Evolutionary conservation across 2,329 filamentous ascomycete species (phyloP).

Genomic region (Pseudogymnoascus sp.): DNA sequence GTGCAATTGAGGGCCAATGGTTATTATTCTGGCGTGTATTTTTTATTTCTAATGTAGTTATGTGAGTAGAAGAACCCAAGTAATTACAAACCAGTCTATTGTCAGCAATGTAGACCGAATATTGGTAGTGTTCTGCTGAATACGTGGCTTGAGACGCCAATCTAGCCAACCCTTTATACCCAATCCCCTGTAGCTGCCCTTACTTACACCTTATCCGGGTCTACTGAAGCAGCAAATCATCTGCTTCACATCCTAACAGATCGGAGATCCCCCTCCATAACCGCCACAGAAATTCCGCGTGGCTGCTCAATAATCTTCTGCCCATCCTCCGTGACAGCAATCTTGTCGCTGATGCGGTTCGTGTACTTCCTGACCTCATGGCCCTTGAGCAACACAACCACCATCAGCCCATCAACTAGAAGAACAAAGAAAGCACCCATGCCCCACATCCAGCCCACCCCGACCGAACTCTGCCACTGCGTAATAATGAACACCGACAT

Average conservation of each 20-base stretch:
- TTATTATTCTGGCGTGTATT: neutral
- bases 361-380: neutral
- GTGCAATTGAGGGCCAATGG: neutral
- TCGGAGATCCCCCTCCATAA: too few relatives aligned
- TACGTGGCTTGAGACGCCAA: neutral
- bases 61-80: neutral
- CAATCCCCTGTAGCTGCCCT: neutral
- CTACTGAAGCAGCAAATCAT: too few relatives aligned
- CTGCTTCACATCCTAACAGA: neutral
- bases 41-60: neutral
- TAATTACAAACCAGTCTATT: neutral
- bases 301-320: neutral
- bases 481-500: neutral
- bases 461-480: neutral
- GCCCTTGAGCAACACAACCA: neutral
- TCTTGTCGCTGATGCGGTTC: neutral
- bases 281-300: slow-evolving; percentile 92
- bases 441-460: neutral
- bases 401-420: neutral
- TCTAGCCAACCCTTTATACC: neutral
- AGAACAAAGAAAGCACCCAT: neutral
- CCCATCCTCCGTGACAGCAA: neutral
- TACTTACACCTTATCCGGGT: neutral
- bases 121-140: neutral
- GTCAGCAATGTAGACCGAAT: neutral